phyloP scores from a whole-genome alignment of 257 asterid species.

The Thymus quinquecostatus region DNA sequence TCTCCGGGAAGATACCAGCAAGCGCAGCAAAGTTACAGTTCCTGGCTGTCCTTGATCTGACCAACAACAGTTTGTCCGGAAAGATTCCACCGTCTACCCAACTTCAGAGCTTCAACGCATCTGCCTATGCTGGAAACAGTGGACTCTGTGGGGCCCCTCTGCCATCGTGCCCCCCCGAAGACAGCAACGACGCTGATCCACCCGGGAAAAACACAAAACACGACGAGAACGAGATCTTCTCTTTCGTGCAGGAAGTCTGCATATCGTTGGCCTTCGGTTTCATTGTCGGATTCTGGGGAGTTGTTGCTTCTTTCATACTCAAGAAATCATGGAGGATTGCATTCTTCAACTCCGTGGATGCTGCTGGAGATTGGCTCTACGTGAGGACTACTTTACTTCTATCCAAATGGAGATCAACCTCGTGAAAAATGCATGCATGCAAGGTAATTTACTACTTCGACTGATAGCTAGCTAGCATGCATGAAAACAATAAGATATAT shows the following conservation, averaged over 20 bases:
- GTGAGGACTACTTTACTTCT: neutral
- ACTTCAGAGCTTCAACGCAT: constrained; percentile 30
- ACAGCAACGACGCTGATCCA: neutral
- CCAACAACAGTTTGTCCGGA: constrained; percentile 39
- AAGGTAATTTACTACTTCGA: too few relatives aligned
- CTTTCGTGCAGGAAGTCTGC: neutral
- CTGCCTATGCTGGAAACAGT: constrained; percentile 30
- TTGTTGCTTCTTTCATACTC: neutral
- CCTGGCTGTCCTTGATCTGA: constrained; percentile 32
- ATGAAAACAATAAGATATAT: too few relatives aligned
- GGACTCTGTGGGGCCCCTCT: constrained; percentile 39
- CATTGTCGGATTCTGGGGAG: constrained; percentile 6
- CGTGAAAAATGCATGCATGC: too few relatives aligned
- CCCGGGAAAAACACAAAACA: neutral
- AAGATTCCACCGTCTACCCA: constrained; percentile 38
- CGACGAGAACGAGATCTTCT: neutral
- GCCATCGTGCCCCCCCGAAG: constrained; percentile 19
- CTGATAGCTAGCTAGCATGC: too few relatives aligned
- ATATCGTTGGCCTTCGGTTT: neutral
- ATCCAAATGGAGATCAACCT: neutral
- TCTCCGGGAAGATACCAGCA: constrained; percentile 36
- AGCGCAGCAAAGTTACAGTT: constrained; percentile 24
- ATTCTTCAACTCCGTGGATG: neutral
- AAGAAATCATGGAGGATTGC: neutral
- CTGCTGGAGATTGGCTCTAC: neutral